Evolutionary conservation across 768 basidiomycete species (phyloP).

Genomic region (Mrakia gelida): DNA sequence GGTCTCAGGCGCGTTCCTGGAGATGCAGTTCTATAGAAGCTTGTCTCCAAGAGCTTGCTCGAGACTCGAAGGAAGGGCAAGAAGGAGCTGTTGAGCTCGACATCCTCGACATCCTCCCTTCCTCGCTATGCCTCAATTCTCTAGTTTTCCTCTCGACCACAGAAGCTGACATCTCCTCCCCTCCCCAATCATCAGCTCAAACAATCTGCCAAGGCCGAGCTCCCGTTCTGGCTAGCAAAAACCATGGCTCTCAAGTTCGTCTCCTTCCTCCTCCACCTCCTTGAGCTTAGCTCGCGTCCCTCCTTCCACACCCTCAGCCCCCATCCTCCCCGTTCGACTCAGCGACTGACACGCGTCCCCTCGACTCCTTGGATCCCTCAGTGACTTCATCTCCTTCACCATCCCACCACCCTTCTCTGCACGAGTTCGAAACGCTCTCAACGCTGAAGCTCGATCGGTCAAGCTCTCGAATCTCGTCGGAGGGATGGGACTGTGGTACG

Average conservation of each 20-base stretch:
- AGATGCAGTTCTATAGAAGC: too few relatives aligned
- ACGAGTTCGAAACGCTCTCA: constrained; percentile 78
- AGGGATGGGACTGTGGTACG: constrained; percentile 85
- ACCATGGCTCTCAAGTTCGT: constrained; percentile 73
- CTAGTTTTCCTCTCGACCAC: background rate
- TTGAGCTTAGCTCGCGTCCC: background rate
- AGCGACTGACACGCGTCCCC: background rate
- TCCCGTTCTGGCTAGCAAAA: constrained; percentile 89
- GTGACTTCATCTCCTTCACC: constrained; percentile 84
- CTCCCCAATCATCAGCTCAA: constrained; percentile 58
- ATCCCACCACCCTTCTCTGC: constrained; percentile 72
- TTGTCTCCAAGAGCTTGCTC: too few relatives aligned
- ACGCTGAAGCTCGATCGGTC: constrained; percentile 81
- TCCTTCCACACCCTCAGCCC: too few relatives aligned
- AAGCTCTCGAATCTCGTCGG: constrained; percentile 77
- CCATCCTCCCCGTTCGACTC: too few relatives aligned
- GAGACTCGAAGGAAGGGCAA: background rate
- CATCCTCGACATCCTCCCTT: background rate
- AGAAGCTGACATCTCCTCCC: background rate
- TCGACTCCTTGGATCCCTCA: constrained; percentile 39
- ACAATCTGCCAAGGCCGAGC: constrained; percentile 65
- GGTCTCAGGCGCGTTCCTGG: too few relatives aligned
- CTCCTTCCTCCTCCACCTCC: background rate
- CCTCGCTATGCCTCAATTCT: background rate
- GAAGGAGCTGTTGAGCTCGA: background rate